Evolutionary conservation across 441 rosid species (phyloP).

Genomic region (Euphorbia neoarborescens): DNA sequence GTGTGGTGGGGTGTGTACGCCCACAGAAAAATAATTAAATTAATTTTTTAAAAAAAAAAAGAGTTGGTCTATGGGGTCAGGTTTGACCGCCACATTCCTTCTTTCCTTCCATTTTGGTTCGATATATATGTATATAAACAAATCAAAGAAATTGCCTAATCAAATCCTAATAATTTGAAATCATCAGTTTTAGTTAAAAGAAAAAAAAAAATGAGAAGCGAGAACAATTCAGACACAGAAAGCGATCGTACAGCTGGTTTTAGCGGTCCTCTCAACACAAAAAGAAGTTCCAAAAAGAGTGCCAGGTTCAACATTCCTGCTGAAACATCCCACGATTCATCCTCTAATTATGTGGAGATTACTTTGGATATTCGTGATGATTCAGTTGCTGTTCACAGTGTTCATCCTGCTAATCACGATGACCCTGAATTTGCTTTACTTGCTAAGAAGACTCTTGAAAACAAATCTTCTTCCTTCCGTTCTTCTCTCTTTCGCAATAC

Average conservation of each 20-base stretch:
- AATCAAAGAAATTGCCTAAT: no score
- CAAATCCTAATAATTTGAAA: background rate
- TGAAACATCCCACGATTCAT: slow-evolving; percentile 31
- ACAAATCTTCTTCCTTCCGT: slow-evolving; percentile 35
- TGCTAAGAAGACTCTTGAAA: slow-evolving; percentile 51
- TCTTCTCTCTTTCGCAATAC: slow-evolving; percentile 46
- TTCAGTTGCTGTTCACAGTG: slow-evolving; percentile 71
- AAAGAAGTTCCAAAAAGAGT: slow-evolving; percentile 60
- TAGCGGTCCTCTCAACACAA: slow-evolving; percentile 43
- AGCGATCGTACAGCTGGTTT: slow-evolving; percentile 46
- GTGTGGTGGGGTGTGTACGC: no score
- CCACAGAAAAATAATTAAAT: background rate
- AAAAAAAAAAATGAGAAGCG: slow-evolving; percentile 25
- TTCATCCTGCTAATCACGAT: slow-evolving; percentile 36
- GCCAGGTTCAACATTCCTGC: slow-evolving; percentile 56
- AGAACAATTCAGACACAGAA: slow-evolving; percentile 54
- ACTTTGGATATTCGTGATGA: slow-evolving; percentile 67
- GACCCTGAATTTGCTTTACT: slow-evolving; percentile 61
- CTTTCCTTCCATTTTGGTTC: slow-evolving; percentile 9
- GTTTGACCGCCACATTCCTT: slow-evolving; percentile 10
- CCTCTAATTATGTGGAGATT: slow-evolving; percentile 50
- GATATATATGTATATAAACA: no score
- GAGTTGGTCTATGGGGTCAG: background rate
- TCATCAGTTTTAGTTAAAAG: no score
- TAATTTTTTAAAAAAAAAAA: background rate